Base-by-base conservation (phyloP, 2,329 filamentous ascomycete species). In the Fusarium cicatricum region DNA sequence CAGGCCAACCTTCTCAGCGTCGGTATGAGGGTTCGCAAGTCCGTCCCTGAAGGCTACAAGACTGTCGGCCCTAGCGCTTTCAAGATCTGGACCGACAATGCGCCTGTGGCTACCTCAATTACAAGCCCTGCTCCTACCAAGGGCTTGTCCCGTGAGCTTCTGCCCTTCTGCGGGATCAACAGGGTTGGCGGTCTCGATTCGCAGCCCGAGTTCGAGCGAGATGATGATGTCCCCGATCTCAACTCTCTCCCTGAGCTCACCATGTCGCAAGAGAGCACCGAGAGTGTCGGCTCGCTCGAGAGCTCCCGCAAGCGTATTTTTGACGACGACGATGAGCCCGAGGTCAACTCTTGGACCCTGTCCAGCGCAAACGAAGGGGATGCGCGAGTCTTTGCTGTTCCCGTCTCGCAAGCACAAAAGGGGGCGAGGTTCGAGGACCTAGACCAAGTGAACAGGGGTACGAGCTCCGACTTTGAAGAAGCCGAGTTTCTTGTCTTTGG, bases 11-110 rank as follows among this genome's bases (percentile, higher is more conserved):
- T 98, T n/a, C 81, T 97, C 36, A 91, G 84, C 68, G 94, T 98
- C 62, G 94, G 94, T 68, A 97, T 97, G 92, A 89, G 94, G 19
- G 84, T 98, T 44, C 90, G 94, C 71, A 98, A 98, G 78, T 90
- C 90, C 11, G 90, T 98, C 8, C 90, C 92, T 1, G 93, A 97
- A 72, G 94, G 94, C 55, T 97, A 97, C 82, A 96, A 96, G 79
- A 96, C 91, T 2, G 74, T 72, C 60, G 67, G 71, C 46, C 77
- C 80, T 57, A 78, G 77, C 63, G 74, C 70, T 42, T 86, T 85
- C 69, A 77, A 80, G 40, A 75, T 86, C 17, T 86, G 82, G 75
- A 76, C 74, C 12, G 75, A 77, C 53, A 70, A 65, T 52, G 66
- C 70, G 15, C 55, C 67, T 15, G 26, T 55, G 16, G 32, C 65